A percentile compares a stretch with the other conserved stretches of the same genome.
Conservation (phyloP, 1,284 basidiomycete genomes). For the Puccinia horiana region DNA sequence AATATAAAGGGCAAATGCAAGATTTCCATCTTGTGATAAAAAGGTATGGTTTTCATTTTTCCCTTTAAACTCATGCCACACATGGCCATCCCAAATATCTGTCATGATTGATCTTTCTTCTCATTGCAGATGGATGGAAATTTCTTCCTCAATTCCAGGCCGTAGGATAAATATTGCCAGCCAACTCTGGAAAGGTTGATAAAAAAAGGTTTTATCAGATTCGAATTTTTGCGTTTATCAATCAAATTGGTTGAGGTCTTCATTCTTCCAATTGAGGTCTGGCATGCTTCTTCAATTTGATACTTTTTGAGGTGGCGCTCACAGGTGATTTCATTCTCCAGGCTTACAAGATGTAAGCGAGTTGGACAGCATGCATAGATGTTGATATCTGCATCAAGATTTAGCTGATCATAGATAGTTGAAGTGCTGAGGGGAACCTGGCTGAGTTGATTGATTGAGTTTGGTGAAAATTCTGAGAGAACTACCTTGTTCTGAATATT, state of each 20-base stretch:
- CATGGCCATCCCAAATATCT: slow-evolving; percentile 18
- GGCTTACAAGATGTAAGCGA: background rate
- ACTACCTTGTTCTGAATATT: slow-evolving; percentile 9
- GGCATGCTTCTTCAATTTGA: background rate
- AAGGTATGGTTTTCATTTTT: background rate
- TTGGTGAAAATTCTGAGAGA: background rate
- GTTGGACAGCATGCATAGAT: slow-evolving; percentile 20
- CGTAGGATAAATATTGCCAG: background rate
- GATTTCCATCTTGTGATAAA: slow-evolving; percentile 19
- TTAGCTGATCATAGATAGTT: slow-evolving; percentile 10
- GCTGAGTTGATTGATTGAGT: background rate
- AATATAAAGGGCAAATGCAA: slow-evolving; percentile 23
- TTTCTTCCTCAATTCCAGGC: slow-evolving; percentile 22
- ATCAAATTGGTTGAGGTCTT: slow-evolving; percentile 11
- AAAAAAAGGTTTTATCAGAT: slow-evolving; percentile 3
- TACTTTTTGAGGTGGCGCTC: background rate
- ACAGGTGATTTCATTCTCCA: slow-evolving; percentile 13
- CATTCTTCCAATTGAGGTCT: slow-evolving; percentile 18
- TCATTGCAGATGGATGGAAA: slow-evolving; percentile 7
- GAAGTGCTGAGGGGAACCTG: background rate
- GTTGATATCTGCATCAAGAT: background rate
- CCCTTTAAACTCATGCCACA: slow-evolving; percentile 1
- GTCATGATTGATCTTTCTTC: slow-evolving; percentile 1
- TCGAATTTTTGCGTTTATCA: slow-evolving; percentile 19
- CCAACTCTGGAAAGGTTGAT: slow-evolving; percentile 31